Percentiles rank a stretch among this genome's conserved stretches.
phyloP scores from a whole-genome alignment of 768 basidiomycete genomes.

The Exsudoporus frostii region DNA sequence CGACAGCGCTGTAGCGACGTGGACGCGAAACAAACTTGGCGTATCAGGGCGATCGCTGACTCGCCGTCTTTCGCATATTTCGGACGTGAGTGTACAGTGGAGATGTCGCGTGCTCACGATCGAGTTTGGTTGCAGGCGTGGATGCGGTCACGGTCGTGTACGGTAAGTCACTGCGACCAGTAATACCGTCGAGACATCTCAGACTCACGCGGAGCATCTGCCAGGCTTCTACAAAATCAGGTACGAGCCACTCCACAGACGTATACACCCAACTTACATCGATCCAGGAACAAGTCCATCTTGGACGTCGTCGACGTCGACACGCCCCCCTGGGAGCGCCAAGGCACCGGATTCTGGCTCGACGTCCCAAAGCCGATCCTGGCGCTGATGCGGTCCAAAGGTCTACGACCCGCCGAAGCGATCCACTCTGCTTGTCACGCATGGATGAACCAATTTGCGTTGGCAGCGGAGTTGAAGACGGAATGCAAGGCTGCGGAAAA shows the following conservation, averaged over 20 bases:
- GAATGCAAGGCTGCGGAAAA: constrained; percentile 83
- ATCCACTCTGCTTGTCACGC: constrained; percentile 88
- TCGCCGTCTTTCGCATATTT: constrained; percentile 62
- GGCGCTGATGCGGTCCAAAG: constrained; percentile 48
- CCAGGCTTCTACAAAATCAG: constrained; percentile 80
- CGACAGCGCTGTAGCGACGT: constrained; percentile 50
- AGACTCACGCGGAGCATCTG: not conserved
- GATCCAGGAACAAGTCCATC: constrained; percentile 52
- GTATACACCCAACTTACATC: not conserved
- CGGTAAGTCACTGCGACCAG: constrained; percentile 41
- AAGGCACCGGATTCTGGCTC: constrained; percentile 76
- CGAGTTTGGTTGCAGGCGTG: constrained; percentile 42
- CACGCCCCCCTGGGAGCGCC: constrained; percentile 72
- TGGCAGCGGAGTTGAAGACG: constrained; percentile 68
- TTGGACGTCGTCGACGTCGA: constrained; percentile 77
- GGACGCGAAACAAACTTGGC: constrained; percentile 71
- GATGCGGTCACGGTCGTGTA: constrained; percentile 68
- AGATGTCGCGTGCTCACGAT: not conserved
- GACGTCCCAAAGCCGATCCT: constrained; percentile 61
- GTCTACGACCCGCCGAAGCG: constrained; percentile 68
- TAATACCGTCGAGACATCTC: not conserved
- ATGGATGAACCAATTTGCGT: constrained; percentile 70
- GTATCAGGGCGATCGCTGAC: constrained; percentile 61
- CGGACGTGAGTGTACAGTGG: constrained; percentile 51
- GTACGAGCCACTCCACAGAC: constrained; percentile 30